A percentile compares a stretch with the other conserved stretches of the same genome.
phyloP scores from a whole-genome alignment of 2,329 filamentous ascomycete genomes.

The Colletotrichum chrysophilum region DNA sequence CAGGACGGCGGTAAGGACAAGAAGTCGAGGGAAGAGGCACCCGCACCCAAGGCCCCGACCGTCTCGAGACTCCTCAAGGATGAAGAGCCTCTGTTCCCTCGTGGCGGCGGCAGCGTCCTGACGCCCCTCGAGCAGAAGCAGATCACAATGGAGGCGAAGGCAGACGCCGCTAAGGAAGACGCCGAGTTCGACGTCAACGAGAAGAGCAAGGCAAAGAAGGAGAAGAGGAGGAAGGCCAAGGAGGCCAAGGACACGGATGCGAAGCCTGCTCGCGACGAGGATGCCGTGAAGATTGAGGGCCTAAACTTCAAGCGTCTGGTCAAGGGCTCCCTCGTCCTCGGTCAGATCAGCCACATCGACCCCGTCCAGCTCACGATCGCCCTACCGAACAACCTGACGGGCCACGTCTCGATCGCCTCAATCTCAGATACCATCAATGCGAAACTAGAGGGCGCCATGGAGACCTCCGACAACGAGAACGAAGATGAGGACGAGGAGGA shows the following conservation, averaged over 20 bases:
- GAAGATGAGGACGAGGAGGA: constrained; percentile 57
- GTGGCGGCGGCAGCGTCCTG: constrained; percentile 88
- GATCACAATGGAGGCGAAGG: constrained; percentile 90
- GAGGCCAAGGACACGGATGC: constrained; percentile 40
- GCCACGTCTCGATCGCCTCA: constrained; percentile 90
- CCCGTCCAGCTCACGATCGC: constrained; percentile 79
- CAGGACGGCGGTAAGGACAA: constrained; percentile 38
- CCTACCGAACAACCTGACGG: constrained; percentile 90
- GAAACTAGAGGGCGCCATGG: constrained; percentile 73
- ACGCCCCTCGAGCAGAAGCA: constrained; percentile 96
- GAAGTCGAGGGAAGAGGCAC: constrained; percentile 27
- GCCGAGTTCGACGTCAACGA: constrained; percentile 57
- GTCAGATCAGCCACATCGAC: constrained; percentile 83
- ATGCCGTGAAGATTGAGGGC: constrained; percentile 77
- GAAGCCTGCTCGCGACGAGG: constrained; percentile 58
- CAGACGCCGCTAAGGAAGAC: constrained; percentile 90
- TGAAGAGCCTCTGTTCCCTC: constrained; percentile 89
- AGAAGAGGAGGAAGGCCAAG: constrained; percentile 60
- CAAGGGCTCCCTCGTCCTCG: constrained; percentile 86
- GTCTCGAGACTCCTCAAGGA: constrained; percentile 61
- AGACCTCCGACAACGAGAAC: constrained; percentile 56
- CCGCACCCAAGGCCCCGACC: constrained; percentile 37
- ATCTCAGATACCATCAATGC: constrained; percentile 81
- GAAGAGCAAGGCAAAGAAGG: constrained; percentile 55
- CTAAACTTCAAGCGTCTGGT: constrained; percentile 90